Evolutionary conservation across 2,329 filamentous ascomycete species (phyloP).

Genomic region (Westerdykella sp.): DNA sequence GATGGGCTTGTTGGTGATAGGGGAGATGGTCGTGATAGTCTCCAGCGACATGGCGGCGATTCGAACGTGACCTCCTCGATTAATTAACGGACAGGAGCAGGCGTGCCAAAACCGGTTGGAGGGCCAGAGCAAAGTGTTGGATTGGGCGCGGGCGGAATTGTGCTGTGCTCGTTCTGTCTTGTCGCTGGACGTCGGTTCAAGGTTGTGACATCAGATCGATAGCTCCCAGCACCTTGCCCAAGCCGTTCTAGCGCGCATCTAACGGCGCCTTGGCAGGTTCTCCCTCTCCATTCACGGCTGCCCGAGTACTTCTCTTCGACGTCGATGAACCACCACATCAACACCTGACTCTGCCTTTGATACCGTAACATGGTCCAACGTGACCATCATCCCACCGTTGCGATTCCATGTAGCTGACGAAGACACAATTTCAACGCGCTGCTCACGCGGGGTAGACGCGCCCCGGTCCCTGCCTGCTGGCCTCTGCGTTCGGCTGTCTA

Average conservation of each 20-base stretch:
- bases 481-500: constrained; percentile 4
- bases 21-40: constrained; percentile 74
- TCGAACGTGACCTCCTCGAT: constrained; percentile 7
- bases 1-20: constrained; percentile 78
- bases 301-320: no score
- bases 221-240: not conserved
- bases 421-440: not conserved
- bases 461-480: not conserved
- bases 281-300: no score
- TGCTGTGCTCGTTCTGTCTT: not conserved
- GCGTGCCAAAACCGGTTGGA: not conserved
- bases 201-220: not conserved
- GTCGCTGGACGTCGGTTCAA: not conserved
- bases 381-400: constrained; percentile 5
- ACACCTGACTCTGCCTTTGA: not conserved
- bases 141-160: not conserved
- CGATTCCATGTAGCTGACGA: not conserved
- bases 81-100: constrained; percentile 13
- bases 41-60: constrained; percentile 45
- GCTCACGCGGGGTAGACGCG: constrained; percentile 1
- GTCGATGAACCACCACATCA: not conserved
- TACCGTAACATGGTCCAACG: not conserved
- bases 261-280: not conserved
- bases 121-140: not conserved
- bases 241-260: not conserved